Base-by-base conservation (phyloP, 352 stramenopile species). In the Phytophthora lateralis region DNA sequence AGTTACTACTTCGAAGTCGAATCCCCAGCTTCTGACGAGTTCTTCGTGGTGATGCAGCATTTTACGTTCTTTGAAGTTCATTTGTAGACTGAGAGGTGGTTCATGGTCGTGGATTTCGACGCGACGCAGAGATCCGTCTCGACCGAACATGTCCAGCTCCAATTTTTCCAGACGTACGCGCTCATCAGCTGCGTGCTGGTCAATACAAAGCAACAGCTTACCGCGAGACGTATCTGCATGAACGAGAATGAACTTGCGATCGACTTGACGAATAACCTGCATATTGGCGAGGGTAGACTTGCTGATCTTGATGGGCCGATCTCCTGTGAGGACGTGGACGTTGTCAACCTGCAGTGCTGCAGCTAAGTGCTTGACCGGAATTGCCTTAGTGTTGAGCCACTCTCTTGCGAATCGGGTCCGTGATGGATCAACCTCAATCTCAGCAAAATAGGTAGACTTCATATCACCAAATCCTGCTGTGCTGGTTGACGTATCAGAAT, bases 161-260 rank as follows among this genome's bases (percentile, higher is more conserved):
- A 98, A 59, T 5, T 80, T 78, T 55, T 98, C 92, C 6, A 98
- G 69, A 5, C 76, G 77, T 6, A 98, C 73, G 4, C 92, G 80
- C 46, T 98, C 92, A 46, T 98, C 90, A 21, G 90, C 92, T 30
- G 92, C 92, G 52, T 98, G 92, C 55, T 98, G 92, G 24, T 98
- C 92, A 18, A 98, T 89, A 17, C 87, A 95, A 41, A 95, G 38
- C 4, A 93, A 47, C 27, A 94, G 42, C 10, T 54, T 73, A 2
- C 63, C 66, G 47, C 24, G 15, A 24, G 34, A 17, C 18, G 66
- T 71, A 17, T 52, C 54, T 11, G 71, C 72, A 59, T 71, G 72
- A 39, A 86, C 87, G 10, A 97, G 77, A 48, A 98, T 95, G 66
- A 97, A 97, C 63, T 97, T 97, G 7, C 76, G 72, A 61, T 97